Percentiles rank a stretch among this genome's conserved stretches.
Evolutionary conservation across 179 eudicot genomes (phyloP).

Genomic region (Gypsophila paniculata): DNA sequence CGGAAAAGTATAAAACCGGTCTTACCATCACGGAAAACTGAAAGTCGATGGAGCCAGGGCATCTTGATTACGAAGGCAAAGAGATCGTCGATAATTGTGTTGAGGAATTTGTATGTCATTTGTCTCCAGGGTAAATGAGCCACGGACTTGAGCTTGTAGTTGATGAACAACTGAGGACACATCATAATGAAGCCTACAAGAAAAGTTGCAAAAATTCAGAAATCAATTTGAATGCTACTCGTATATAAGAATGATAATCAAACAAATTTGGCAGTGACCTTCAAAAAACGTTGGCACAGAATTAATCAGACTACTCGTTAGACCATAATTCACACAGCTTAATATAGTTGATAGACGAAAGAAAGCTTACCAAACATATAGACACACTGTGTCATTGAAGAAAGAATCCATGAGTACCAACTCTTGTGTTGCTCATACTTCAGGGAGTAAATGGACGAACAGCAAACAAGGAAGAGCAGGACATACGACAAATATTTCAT

Average conservation of each 20-base stretch:
- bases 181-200: constrained; percentile 90
- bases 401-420: constrained; percentile 98
- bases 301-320: not conserved
- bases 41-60: constrained; percentile 91
- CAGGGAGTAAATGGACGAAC: constrained; percentile 79
- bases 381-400: constrained; percentile 94
- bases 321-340: not conserved
- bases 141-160: constrained; percentile 91
- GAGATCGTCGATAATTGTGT: constrained; percentile 97
- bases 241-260: not conserved
- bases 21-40: constrained; percentile 99
- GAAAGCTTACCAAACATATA: constrained; percentile 86
- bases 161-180: constrained; percentile 98
- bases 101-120: constrained; percentile 97
- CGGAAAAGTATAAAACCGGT: not conserved
- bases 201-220: not conserved
- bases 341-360: not conserved
- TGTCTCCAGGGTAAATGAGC: constrained; percentile 99
- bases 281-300: not conserved
- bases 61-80: constrained; percentile 97
- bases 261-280: not conserved
- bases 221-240: not conserved
- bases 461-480: constrained; percentile 67
- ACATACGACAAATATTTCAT: constrained; percentile 92
- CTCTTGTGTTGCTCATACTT: constrained; percentile 93